Percentiles rank a stretch among this genome's conserved stretches.
phyloP scores from a whole-genome alignment of 352 stramenopile species.

The Phytophthora pistaciae region DNA sequence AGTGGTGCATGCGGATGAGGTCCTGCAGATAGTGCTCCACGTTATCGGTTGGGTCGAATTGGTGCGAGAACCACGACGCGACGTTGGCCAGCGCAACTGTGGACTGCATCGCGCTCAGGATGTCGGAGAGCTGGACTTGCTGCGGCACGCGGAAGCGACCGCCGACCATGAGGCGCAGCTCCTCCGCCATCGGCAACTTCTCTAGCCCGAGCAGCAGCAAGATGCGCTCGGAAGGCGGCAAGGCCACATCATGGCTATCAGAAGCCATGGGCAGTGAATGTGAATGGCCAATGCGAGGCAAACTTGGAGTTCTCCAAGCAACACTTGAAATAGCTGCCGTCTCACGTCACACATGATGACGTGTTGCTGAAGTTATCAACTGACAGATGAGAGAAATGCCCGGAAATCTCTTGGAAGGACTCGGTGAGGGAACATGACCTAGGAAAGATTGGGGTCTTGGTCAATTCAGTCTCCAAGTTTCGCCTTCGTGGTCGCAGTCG shows the following conservation, averaged over 20 bases:
- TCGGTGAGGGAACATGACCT: neutral
- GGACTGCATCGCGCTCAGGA: conserved; percentile 36
- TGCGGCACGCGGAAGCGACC: conserved; percentile 55
- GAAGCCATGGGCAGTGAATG: neutral
- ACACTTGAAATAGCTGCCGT: conserved; percentile 1
- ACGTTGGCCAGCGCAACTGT: conserved; percentile 39
- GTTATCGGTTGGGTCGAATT: conserved; percentile 67
- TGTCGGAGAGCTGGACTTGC: conserved; percentile 41
- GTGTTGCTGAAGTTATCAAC: neutral
- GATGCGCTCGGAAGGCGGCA: conserved; percentile 34
- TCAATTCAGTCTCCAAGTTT: conserved; percentile 16
- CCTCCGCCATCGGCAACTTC: conserved; percentile 39
- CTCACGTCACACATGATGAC: no score
- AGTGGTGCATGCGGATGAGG: conserved; percentile 65
- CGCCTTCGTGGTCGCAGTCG: neutral
- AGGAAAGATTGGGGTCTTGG: neutral
- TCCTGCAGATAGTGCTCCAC: conserved; percentile 69
- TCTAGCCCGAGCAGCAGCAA: conserved; percentile 52
- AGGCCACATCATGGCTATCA: conserved; percentile 1
- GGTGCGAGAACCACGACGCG: conserved; percentile 56
- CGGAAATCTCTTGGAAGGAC: conserved; percentile 6
- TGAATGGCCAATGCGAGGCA: neutral
- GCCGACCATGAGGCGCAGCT: conserved; percentile 46
- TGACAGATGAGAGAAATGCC: neutral
- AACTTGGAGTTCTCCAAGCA: neutral